Percentiles rank a stretch among this genome's conserved stretches.
phyloP scores from a whole-genome alignment of 306 rosid species.

The Dryas drummondii region DNA sequence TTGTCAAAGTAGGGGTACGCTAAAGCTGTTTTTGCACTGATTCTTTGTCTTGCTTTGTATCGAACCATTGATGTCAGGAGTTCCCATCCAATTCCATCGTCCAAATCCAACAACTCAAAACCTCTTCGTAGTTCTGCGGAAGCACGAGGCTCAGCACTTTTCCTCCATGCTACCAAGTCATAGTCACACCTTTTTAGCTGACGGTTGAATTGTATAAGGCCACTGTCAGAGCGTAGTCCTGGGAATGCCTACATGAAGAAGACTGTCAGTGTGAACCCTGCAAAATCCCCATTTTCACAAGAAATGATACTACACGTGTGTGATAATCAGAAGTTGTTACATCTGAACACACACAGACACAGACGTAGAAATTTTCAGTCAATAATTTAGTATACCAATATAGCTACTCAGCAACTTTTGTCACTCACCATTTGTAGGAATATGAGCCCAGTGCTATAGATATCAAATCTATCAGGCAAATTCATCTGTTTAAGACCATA shows the following conservation, averaged over 20 bases:
- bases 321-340: background rate
- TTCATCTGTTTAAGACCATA: conserved; percentile 69
- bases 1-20: conserved; percentile 87
- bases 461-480: conserved; percentile 85
- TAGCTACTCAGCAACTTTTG: conserved; percentile 19
- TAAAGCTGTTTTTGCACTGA: conserved; percentile 83
- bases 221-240: conserved; percentile 58
- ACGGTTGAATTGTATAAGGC: conserved; percentile 88
- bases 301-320: background rate
- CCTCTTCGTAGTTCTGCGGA: conserved; percentile 68
- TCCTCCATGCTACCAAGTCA: conserved; percentile 87
- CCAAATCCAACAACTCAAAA: conserved; percentile 84
- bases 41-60: conserved; percentile 78
- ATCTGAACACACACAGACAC: too few species aligned
- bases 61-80: conserved; percentile 88
- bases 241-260: conserved; percentile 69
- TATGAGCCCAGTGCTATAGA: conserved; percentile 91
- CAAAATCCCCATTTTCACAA: conserved; percentile 8
- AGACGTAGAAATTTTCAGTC: background rate
- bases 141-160: conserved; percentile 62
- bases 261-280: conserved; percentile 15
- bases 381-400: conserved; percentile 18
- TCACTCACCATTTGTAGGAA: conserved; percentile 90
- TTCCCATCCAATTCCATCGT: conserved; percentile 95
- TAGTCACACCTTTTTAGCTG: conserved; percentile 88